Evolutionary conservation across 2,329 filamentous ascomycete genomes (phyloP).

Genomic region (Xylaria sp.): DNA sequence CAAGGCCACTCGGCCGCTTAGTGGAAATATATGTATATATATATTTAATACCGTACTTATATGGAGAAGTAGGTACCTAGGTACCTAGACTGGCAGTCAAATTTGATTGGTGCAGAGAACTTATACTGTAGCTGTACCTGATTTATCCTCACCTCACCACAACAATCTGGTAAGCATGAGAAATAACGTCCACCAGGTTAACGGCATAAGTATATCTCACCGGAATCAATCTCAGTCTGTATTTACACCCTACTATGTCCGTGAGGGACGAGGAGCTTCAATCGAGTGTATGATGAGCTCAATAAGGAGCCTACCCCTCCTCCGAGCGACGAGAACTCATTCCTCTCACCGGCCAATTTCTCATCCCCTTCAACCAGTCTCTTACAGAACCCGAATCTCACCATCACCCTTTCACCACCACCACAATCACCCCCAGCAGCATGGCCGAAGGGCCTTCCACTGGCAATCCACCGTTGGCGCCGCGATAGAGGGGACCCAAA

Average conservation of each 20-base stretch:
- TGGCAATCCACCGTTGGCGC: conserved; percentile 48
- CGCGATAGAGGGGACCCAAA: conserved; percentile 53
- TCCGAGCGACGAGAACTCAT: conserved; percentile 13
- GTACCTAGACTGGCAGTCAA: background rate
- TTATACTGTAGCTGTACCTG: background rate
- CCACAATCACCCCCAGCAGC: background rate
- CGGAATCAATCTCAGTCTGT: background rate
- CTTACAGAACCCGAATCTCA: conserved; percentile 6
- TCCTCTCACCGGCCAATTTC: background rate
- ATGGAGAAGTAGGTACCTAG: too few relatives aligned
- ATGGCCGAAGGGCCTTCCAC: conserved; percentile 47
- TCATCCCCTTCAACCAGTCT: background rate
- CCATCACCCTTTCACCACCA: background rate
- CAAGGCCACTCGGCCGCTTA: too few relatives aligned
- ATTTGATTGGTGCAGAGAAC: background rate
- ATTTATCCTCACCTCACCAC: background rate
- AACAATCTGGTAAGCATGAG: background rate
- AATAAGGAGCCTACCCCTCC: conserved; percentile 2
- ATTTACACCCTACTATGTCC: background rate
- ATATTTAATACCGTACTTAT: too few relatives aligned
- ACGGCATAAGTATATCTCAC: background rate
- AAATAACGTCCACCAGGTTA: background rate
- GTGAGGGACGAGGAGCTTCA: conserved; percentile 10
- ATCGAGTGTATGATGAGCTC: conserved; percentile 22
- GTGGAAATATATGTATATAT: too few relatives aligned